Base-by-base conservation (phyloP, 1,284 basidiomycete genomes). In the Hemileia vastatrix region DNA sequence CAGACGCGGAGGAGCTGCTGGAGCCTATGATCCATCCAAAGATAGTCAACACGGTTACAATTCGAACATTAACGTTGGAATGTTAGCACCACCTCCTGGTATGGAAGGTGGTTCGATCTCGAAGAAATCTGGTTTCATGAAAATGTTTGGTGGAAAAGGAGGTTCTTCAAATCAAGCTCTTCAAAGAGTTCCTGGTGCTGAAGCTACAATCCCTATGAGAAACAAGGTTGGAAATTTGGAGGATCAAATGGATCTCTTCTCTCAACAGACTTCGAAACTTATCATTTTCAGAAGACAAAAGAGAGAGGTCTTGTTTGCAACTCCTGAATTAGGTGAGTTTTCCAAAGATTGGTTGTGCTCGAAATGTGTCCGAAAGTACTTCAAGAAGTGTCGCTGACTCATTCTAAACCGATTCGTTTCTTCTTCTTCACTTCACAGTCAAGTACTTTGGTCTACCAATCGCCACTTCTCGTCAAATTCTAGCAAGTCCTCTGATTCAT, bases 221-320 rank as follows among this genome's bases (percentile, higher is more conserved):
- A 40, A 52, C 5, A 40, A 40, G 33, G 47, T 27, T 23, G 18
- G 24, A 36, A 50, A 24, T 18, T 40, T 67, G n/a, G 63, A 55
- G 6, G 66, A 66, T 13, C 66, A 67, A 50, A 59, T 67, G 36
- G 65, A 50, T 4, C 58, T 49, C 31, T 67, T 67, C 53, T 24
- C 54, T 11, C 36, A 45, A 40, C 45, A 59, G 36, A 66, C 66
- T 54, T 54, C 51, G 8, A 63, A 53, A 4, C 33, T 66, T 13
- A 18, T 67, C 50, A 53, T 67, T 50, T 59, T 67, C 54, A 59
- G 62, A 31, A 45, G 65, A 6, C n/a, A n/a, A n/a, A n/a, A n/a
- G n/a, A n/a, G n/a, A n/a, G n/a, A n/a, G n/a, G n/a, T n/a, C n/a
- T n/a, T n/a, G n/a, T n/a, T n/a, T n/a, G n/a, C n/a, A n/a, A n/a